Conservation (phyloP, 495 filamentous ascomycete species). For the Ascodesmis nigricans region DNA sequence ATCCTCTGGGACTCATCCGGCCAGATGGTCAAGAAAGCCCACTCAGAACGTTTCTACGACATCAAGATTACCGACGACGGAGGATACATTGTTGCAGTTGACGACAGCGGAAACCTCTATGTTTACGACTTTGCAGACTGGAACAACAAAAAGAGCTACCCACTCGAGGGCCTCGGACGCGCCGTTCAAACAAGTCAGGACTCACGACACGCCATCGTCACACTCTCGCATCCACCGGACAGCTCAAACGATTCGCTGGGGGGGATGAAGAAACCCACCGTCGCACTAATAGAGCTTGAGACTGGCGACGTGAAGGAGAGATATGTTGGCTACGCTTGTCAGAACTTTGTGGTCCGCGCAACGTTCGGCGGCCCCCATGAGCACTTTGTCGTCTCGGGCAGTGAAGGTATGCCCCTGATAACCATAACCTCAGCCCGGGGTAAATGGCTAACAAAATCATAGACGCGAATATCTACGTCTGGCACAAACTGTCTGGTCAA, state of each 20-base stretch:
- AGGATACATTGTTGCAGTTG: constrained; percentile 52
- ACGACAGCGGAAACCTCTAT: constrained; percentile 43
- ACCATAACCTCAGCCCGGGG: neutral
- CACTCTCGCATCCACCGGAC: too few relatives aligned
- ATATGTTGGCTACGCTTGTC: constrained; percentile 52
- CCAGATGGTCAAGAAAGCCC: constrained; percentile 36
- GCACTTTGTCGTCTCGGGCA: constrained; percentile 74
- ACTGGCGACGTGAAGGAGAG: constrained; percentile 46
- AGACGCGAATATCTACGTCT: constrained; percentile 70
- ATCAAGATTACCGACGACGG: constrained; percentile 63
- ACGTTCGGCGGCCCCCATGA: constrained; percentile 74
- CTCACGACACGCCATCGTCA: constrained; percentile 59
- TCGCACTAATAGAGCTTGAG: constrained; percentile 54
- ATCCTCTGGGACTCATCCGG: constrained; percentile 45
- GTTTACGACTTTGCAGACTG: constrained; percentile 48
- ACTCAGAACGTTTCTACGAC: constrained; percentile 55
- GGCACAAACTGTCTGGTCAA: constrained; percentile 62
- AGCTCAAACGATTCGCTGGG: too few relatives aligned
- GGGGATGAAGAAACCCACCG: too few relatives aligned
- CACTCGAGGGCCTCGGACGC: neutral
- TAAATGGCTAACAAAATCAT: neutral
- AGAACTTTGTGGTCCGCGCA: constrained; percentile 53
- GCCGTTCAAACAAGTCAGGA: constrained; percentile 35
- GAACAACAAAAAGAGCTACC: constrained; percentile 1
- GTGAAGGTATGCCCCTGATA: too few relatives aligned